phyloP scores from a whole-genome alignment of 768 basidiomycete species.

The Lactarius hengduanensis region DNA sequence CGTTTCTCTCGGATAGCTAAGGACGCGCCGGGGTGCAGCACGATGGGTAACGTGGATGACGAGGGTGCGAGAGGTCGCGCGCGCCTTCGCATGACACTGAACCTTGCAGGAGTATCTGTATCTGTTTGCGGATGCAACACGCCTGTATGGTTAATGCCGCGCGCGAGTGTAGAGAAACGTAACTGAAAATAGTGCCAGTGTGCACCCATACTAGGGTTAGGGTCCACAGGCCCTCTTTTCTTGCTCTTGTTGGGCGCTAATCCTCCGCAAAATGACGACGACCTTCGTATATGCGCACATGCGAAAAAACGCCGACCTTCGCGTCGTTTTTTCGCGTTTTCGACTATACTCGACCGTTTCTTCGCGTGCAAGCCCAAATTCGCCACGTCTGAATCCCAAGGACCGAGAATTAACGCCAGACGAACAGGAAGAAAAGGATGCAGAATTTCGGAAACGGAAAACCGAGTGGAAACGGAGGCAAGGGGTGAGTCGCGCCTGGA shows the following conservation, averaged over 20 bases:
- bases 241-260: neutral
- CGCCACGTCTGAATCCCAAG: neutral
- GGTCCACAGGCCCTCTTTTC: no score
- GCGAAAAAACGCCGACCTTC: neutral
- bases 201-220: no score
- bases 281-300: neutral
- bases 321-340: neutral
- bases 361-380: neutral
- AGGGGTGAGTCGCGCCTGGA: slow-evolving; percentile 44
- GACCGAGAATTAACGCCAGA: neutral
- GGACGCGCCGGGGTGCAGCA: no score
- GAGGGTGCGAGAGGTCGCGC: no score
- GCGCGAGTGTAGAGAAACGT: no score
- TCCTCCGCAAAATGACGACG: neutral
- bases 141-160: no score
- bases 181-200: no score
- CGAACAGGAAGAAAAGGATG: slow-evolving; percentile 22
- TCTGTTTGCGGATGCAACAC: no score
- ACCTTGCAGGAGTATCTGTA: no score
- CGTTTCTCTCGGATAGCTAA: neutral
- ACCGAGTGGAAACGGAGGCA: slow-evolving; percentile 79
- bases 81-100: no score
- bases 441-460: slow-evolving; percentile 45
- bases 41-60: no score
- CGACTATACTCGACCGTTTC: slow-evolving; percentile 15